A percentile compares a stretch with the other conserved stretches of the same genome.
Conservation (phyloP, 2,329 filamentous ascomycete species). For the Fusarium torulosum region DNA sequence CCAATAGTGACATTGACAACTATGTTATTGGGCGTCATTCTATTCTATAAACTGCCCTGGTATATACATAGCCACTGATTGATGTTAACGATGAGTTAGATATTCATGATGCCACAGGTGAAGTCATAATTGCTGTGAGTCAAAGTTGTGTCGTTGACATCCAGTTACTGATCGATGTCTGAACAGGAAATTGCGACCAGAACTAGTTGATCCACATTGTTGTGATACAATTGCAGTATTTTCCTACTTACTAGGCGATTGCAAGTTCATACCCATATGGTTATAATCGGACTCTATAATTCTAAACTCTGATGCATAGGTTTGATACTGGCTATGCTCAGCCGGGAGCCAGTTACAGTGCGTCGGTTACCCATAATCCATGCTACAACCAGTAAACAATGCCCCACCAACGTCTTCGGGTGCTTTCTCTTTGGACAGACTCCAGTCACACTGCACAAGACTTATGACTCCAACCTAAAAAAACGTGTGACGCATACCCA, state of each 20-base stretch:
- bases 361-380: conserved; percentile 1
- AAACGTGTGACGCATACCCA: conserved; percentile 36
- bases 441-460: conserved; percentile 7
- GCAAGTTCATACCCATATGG: too few relatives aligned
- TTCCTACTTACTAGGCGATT: too few relatives aligned
- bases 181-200: too few relatives aligned
- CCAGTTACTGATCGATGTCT: too few relatives aligned
- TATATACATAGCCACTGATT: background rate
- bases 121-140: background rate
- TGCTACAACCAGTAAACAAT: conserved; percentile 11
- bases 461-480: background rate
- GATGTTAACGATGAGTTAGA: background rate
- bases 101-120: background rate
- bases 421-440: background rate
- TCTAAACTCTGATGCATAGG: too few relatives aligned
- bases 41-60: background rate
- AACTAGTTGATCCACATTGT: too few relatives aligned
- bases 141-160: background rate
- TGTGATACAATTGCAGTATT: too few relatives aligned
- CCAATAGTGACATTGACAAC: background rate
- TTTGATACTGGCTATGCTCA: too few relatives aligned
- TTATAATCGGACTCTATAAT: too few relatives aligned
- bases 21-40: background rate
- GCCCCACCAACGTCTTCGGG: conserved; percentile 1
- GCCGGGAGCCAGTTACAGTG: conserved; percentile 5